Base-by-base conservation (phyloP, 2,329 filamentous ascomycete species). In the Paecilomyces dactylethromorphus region DNA sequence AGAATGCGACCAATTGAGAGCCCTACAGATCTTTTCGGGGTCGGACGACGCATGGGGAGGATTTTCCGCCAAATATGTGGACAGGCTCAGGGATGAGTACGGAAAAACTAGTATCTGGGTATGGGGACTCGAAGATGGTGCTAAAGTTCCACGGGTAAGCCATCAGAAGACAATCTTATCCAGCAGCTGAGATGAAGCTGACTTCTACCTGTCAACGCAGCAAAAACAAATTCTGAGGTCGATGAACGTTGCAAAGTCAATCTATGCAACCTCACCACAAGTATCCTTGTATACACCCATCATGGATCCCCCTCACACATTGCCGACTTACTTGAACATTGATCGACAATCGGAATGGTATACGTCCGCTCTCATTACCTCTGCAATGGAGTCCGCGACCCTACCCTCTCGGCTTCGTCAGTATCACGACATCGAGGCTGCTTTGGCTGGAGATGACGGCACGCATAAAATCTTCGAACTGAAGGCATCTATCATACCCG, bases 1-100 rank as follows among this genome's bases (percentile, higher is more conserved):
- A 76, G 94, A 97, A 75, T 94, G 92, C 64, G 94, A 99, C 73
- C 87, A 91, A 58, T 82, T 97, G 76, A 92, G 97, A 74, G 93
- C 89, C 0, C 80, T 99, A 18, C 93, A 97, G 71, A 71, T 92
- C 11, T 83, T 92, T 61, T 81, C 87, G 2, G 83, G 84, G 3
- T 76, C 87, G 5, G 90, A 93, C 69, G 89, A 92, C 74, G 89
- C 88, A 12, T 94, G 90, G 90, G 89, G 87, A 61, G 89, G 90
- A 0, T 93, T 93, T 70, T 83, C 87, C 6, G 79, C 86, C 2
- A 81, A 82, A 59, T 93, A 92, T 69, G 73, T 91, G 26, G 88
- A 97, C 71, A 82, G 87, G 31, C 75, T 99, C 59, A 80, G 90
- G 61, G 94, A 99, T 70, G 94, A 99, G 71, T 93, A 92, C 71